Evolutionary conservation across 2,329 filamentous ascomycete species (phyloP).

Genomic region (Monilinia vaccinii-corymbosi): DNA sequence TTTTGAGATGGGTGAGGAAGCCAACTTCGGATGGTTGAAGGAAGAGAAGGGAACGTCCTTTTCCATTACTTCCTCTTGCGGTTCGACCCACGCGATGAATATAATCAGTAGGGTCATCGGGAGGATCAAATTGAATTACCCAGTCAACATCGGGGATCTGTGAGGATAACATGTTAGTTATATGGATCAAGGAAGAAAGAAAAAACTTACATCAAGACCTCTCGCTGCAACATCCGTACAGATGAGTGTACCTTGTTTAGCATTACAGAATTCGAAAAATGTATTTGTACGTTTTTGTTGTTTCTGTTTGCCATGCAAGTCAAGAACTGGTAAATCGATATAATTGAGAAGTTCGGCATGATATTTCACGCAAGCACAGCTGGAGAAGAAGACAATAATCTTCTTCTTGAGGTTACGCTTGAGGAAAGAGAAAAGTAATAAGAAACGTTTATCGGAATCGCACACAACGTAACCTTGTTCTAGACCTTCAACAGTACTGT

Average conservation of each 20-base stretch:
- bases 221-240: slow-evolving; percentile 95
- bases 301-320: slow-evolving; percentile 91
- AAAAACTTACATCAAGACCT: slow-evolving; percentile 65
- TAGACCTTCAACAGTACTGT: slow-evolving; percentile 84
- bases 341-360: slow-evolving; percentile 94
- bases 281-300: slow-evolving; percentile 98
- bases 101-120: slow-evolving; percentile 83
- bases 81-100: slow-evolving; percentile 96
- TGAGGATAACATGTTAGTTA: background rate
- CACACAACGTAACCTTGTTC: slow-evolving; percentile 96
- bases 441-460: slow-evolving; percentile 87
- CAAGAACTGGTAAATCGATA: slow-evolving; percentile 83
- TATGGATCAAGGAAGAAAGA: background rate
- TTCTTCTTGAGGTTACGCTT: slow-evolving; percentile 84
- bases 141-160: slow-evolving; percentile 89
- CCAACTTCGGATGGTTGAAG: slow-evolving; percentile 86
- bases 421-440: slow-evolving; percentile 88
- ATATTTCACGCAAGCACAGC: slow-evolving; percentile 91
- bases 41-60: slow-evolving; percentile 87
- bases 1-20: slow-evolving; percentile 85
- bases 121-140: slow-evolving; percentile 93
- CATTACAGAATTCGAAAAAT: slow-evolving; percentile 93
- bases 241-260: slow-evolving; percentile 77
- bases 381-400: slow-evolving; percentile 93
- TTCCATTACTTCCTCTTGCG: slow-evolving; percentile 72